Evolutionary conservation across 2,329 filamentous ascomycete species (phyloP).

Genomic region (Alternaria panax): DNA sequence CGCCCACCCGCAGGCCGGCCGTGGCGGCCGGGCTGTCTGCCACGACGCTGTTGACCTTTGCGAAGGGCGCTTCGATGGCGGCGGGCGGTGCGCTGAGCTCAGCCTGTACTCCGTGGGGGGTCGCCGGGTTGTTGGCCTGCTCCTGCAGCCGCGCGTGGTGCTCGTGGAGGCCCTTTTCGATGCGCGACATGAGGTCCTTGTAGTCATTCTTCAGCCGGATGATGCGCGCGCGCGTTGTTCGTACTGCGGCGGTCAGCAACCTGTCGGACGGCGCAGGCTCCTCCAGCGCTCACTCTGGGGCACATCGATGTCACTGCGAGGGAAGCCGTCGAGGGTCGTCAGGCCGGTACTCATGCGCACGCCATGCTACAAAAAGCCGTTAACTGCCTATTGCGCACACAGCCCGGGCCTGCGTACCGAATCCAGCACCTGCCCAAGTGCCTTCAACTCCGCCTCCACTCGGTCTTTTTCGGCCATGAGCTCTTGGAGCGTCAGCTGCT

Average conservation of each 20-base stretch:
- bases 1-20: constrained; percentile 81
- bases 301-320: constrained; percentile 91
- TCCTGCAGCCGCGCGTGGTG: constrained; percentile 78
- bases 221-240: constrained; percentile 89
- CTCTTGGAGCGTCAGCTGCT: constrained; percentile 75
- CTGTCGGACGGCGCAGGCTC: constrained; percentile 50
- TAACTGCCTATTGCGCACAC: constrained; percentile 16
- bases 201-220: constrained; percentile 92
- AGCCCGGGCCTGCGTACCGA: constrained; percentile 66
- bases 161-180: constrained; percentile 87
- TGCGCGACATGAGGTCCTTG: constrained; percentile 81
- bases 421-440: constrained; percentile 84
- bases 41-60: constrained; percentile 86
- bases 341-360: constrained; percentile 92
- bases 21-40: constrained; percentile 79
- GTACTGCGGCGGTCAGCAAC: constrained; percentile 66
- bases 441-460: constrained; percentile 85
- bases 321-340: constrained; percentile 88
- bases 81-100: constrained; percentile 35
- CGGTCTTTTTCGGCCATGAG: constrained; percentile 84
- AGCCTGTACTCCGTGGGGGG: constrained; percentile 26
- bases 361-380: constrained; percentile 70
- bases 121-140: constrained; percentile 50
- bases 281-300: constrained; percentile 74
- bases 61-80: constrained; percentile 73